These are phyloP conservation scores for Sorghum bicolor DNA, from an alignment of 176 grass and related monocot genomes.

Conservation along the genomic window Sorghum_bicolor_NCBIv3 NC_012870.2:78643501-78644000, in stretches of 20 bases:
- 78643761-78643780: slow-evolving; percentile 56
- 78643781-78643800: slow-evolving; percentile 51
- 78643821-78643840: slow-evolving; percentile 9
- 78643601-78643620: neutral
- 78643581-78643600: slow-evolving; percentile 14
- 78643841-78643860: neutral
- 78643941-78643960: neutral
- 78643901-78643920: neutral
- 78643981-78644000: neutral
- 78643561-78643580: slow-evolving; percentile 18
- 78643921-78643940: neutral
- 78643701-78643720: slow-evolving; percentile 54
- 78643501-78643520: neutral
- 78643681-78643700: slow-evolving; percentile 66
- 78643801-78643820: neutral
- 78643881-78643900: neutral
- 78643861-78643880: neutral
- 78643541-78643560: neutral
- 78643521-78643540: slow-evolving; percentile 16
- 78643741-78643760: slow-evolving; percentile 59
- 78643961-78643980: neutral
- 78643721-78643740: slow-evolving; percentile 59
- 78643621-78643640: slow-evolving; percentile 38
- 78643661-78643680: slow-evolving; percentile 28
- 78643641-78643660: slow-evolving; percentile 16